Evolutionary conservation across 1,139 yeast species (phyloP), one percentile per base, ranked within the genome.

Genomic region (Debaryomyces subglobosus): DNA sequence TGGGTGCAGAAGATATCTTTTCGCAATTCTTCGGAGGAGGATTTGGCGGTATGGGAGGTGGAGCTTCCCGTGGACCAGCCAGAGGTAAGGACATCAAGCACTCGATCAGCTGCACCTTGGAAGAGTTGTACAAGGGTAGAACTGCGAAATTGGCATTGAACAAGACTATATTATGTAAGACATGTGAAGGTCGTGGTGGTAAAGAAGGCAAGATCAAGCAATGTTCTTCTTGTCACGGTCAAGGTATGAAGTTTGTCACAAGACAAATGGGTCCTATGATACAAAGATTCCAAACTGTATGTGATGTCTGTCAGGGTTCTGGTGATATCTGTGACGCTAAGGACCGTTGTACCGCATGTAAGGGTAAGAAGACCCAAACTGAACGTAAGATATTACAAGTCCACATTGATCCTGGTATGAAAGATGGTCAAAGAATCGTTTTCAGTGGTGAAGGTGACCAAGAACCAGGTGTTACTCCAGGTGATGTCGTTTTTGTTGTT

Each of bases 261-360:
- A 89, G 97, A 78, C 98, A 94, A 73, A 92, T 94, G 97, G 99
- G 99, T 59, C 97, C 97, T 56, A 91, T 94, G 95, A 87, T 94
- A 64, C 99, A 94, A 78, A 86, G 97, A 79, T 89, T 89, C 84
- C 99, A 94, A 77, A 86, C 96, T 37, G 86, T 85, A 50, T 94
- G 99, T 86, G 95, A 89, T 59, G 86, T 75, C 53, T 94, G 99
- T 85, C 76, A 82, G 59, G 99, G 98, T 67, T 79, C 87, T 52
- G 99, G 99, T 67, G 96, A 89, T 68, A 87, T 86, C 56, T 82
- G 91, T 66, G 86, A 87, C 68, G 82, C 92, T 51, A 88, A 88
- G 76, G 97, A 91, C 73, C 84, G 92, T 67, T 94, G 99, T 84
- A 84, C 83, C 61, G 67, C 72, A 40, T 94, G 99, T 81, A 75